A percentile compares a stretch with the other conserved stretches of the same genome.
These are phyloP conservation scores for Euclidium syriacum DNA, from an alignment of 345 rosid genomes.

Conservation along the genomic window DNA sequence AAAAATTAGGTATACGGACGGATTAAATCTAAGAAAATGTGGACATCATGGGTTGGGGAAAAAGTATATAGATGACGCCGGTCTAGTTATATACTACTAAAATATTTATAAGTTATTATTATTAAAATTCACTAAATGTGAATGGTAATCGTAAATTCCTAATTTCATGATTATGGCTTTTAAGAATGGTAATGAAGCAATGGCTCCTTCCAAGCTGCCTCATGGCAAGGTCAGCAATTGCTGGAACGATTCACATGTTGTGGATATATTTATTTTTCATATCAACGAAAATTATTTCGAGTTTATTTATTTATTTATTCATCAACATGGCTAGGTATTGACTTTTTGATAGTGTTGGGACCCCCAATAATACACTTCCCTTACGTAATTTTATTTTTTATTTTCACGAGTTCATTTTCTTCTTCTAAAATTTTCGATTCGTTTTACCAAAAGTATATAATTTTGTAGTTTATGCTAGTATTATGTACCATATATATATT, in stretches of 20 bases:
- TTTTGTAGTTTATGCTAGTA: no score
- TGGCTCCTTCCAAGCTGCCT: slow-evolving; percentile 21
- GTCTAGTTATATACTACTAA: background rate
- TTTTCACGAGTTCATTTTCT: background rate
- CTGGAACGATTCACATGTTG: slow-evolving; percentile 31
- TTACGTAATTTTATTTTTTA: slow-evolving; percentile 4
- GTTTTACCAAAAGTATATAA: no score
- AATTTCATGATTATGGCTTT: slow-evolving; percentile 14
- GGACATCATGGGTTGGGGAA: background rate
- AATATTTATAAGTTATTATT: background rate
- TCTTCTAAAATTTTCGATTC: background rate
- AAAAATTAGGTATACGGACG: background rate
- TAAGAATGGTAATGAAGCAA: slow-evolving; percentile 14
- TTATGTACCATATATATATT: no score
- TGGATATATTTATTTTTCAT: background rate
- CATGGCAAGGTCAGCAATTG: slow-evolving; percentile 27
- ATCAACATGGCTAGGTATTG: slow-evolving; percentile 13
- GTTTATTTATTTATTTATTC: background rate
- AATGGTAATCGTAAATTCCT: background rate
- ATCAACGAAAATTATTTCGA: background rate
- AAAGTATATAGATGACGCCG: background rate
- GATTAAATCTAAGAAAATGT: background rate
- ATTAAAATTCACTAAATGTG: background rate
- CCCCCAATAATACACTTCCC: slow-evolving; percentile 28
- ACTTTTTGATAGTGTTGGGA: slow-evolving; percentile 19